These are phyloP conservation scores for Pseudogymnoascus sp. DNA, from an alignment of 2,329 filamentous ascomycete genomes.

Conservation along the genomic window DNA sequence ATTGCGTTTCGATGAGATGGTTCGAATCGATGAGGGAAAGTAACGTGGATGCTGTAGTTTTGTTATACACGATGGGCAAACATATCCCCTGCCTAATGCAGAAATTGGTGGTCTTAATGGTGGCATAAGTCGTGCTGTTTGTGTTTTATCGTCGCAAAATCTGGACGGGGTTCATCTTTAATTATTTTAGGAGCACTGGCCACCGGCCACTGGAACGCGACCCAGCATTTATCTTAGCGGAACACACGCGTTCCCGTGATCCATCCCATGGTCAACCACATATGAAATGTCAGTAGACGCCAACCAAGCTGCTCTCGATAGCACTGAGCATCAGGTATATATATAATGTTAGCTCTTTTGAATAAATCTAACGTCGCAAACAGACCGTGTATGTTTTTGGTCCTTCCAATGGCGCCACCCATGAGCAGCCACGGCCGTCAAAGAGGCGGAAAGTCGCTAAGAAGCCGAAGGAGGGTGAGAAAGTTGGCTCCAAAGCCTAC, in stretches of 20 bases:
- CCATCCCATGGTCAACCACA: neutral
- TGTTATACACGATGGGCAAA: constrained; percentile 26
- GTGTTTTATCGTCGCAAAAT: constrained; percentile 6
- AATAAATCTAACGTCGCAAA: neutral
- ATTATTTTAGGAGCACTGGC: constrained; percentile 7
- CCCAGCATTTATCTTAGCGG: neutral
- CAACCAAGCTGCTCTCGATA: constrained; percentile 21
- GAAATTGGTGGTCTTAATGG: constrained; percentile 8
- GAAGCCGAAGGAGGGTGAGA: constrained; percentile 10
- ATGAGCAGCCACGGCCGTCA: constrained; percentile 29
- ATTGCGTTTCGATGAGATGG: neutral
- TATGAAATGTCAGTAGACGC: constrained; percentile 25
- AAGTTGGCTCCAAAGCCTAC: constrained; percentile 5
- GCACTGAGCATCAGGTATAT: constrained; percentile 26
- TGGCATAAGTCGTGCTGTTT: constrained; percentile 7
- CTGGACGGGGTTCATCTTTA: neutral
- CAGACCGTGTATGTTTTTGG: constrained; percentile 57
- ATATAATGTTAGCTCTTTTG: neutral
- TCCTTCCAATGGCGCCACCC: constrained; percentile 33
- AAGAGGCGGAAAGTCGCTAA: constrained; percentile 30
- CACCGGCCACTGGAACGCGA: neutral
- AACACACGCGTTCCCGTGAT: constrained; percentile 5
- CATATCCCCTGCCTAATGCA: constrained; percentile 18
- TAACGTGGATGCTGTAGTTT: constrained; percentile 17
- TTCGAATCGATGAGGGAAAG: constrained; percentile 4